phyloP scores from a whole-genome alignment of 1,284 basidiomycete species.

The Pseudozyma sp. region DNA sequence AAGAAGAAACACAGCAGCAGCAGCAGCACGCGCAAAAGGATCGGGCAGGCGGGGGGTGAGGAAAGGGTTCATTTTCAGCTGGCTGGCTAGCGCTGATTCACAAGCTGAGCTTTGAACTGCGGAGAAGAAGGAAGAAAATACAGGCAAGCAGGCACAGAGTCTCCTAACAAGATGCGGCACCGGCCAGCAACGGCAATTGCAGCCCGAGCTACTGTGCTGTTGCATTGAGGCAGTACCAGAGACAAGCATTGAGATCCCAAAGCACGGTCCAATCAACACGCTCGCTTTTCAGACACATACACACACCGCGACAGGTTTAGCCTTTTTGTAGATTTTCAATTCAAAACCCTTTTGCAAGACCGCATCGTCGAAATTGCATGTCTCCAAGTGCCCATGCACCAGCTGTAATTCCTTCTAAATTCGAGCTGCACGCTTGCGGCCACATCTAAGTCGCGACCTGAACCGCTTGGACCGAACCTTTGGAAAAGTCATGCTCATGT shows the following conservation, averaged over 20 bases:
- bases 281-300: constrained; percentile 29
- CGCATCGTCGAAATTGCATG: constrained; percentile 10
- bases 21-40: background rate
- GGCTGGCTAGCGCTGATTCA: constrained; percentile 18
- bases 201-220: constrained; percentile 19
- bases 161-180: constrained; percentile 4
- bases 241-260: background rate
- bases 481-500: too few species aligned
- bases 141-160: background rate
- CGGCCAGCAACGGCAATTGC: constrained; percentile 43
- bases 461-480: constrained; percentile 28
- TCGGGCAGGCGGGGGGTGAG: constrained; percentile 8
- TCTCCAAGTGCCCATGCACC: constrained; percentile 10
- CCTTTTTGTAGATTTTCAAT: background rate
- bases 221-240: background rate
- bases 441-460: background rate
- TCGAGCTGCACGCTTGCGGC: constrained; percentile 10
- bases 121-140: background rate
- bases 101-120: background rate
- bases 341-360: constrained; percentile 15
- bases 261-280: constrained; percentile 45
- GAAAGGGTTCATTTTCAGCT: constrained; percentile 13
- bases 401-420: constrained; percentile 40
- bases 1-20: constrained; percentile 7
- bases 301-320: background rate